Evolutionary conservation across 176 grass and related monocot species (phyloP).

Genomic region (Oryza glaberrima): DNA sequence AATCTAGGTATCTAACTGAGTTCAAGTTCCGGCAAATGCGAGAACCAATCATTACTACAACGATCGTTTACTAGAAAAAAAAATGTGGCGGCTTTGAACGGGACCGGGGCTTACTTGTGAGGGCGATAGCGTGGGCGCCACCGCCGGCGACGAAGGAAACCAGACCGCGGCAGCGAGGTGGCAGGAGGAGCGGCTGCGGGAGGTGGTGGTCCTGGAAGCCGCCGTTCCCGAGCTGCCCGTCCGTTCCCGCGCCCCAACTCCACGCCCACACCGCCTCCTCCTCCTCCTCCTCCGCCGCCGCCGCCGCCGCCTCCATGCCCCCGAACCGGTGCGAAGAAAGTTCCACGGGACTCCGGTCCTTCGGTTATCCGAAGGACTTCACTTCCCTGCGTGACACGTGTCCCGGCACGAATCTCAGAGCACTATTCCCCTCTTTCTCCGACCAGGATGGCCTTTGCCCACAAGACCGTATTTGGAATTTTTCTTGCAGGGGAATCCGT

Average conservation of each 20-base stretch:
- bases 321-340: not conserved
- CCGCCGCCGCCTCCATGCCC: slow-evolving; percentile 21
- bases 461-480: too few species aligned
- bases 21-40: not conserved
- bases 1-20: not conserved
- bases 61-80: not conserved
- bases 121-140: slow-evolving; percentile 78
- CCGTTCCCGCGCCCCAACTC: slow-evolving; percentile 86
- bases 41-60: not conserved
- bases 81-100: not conserved
- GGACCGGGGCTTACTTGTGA: slow-evolving; percentile 50
- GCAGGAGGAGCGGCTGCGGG: slow-evolving; percentile 61
- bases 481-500: too few species aligned
- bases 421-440: too few species aligned
- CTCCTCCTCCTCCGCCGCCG: slow-evolving; percentile 24
- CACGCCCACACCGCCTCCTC: slow-evolving; percentile 50
- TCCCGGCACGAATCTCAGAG: too few species aligned
- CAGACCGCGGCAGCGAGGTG: slow-evolving; percentile 48
- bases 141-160: slow-evolving; percentile 72
- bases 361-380: too few species aligned
- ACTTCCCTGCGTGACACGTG: too few species aligned
- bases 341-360: too few species aligned
- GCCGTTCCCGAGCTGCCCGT: slow-evolving; percentile 84
- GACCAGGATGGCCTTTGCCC: too few species aligned
- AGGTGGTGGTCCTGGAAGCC: slow-evolving; percentile 56